These are phyloP conservation scores for Blastobotrys persicus DNA, from an alignment of 1,139 yeast species.

Conservation along the genomic window DNA sequence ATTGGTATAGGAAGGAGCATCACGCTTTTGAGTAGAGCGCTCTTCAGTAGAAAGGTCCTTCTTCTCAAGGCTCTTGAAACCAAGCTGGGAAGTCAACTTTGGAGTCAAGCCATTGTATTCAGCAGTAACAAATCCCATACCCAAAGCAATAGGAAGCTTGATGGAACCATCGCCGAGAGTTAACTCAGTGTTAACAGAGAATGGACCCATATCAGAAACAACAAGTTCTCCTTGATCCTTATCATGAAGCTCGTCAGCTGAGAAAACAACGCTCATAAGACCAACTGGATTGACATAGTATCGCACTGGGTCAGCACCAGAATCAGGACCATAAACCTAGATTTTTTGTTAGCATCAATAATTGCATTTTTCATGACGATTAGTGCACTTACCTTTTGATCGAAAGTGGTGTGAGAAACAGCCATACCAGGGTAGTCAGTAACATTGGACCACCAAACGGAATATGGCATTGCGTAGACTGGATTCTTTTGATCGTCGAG, in stretches of 20 bases:
- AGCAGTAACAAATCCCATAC: slow-evolving; percentile 77
- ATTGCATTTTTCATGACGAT: no score
- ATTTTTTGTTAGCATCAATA: slow-evolving; percentile 12
- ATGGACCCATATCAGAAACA: slow-evolving; percentile 50
- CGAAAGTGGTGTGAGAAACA: slow-evolving; percentile 52
- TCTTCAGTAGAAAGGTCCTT: slow-evolving; percentile 31
- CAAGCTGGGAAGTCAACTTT: slow-evolving; percentile 51
- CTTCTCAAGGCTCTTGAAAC: slow-evolving; percentile 46
- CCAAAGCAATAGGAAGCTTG: slow-evolving; percentile 53
- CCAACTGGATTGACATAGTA: slow-evolving; percentile 57
- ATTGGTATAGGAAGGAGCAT: neutral
- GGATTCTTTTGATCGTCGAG: slow-evolving; percentile 46
- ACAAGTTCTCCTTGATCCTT: slow-evolving; percentile 41
- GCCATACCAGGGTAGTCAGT: slow-evolving; percentile 53
- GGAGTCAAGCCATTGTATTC: slow-evolving; percentile 62
- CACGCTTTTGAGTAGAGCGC: neutral
- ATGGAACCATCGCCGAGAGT: slow-evolving; percentile 38
- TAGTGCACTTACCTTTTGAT: slow-evolving; percentile 44
- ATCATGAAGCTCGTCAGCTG: slow-evolving; percentile 50
- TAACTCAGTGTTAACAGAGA: slow-evolving; percentile 56
- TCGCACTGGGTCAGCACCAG: slow-evolving; percentile 38
- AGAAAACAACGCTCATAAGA: slow-evolving; percentile 51
- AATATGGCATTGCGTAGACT: slow-evolving; percentile 60
- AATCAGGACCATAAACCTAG: slow-evolving; percentile 36
- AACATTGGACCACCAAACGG: slow-evolving; percentile 48